These are phyloP conservation scores for Aspergillus avenaceus DNA, from an alignment of 495 filamentous ascomycete species.

Conservation along the genomic window DNA sequence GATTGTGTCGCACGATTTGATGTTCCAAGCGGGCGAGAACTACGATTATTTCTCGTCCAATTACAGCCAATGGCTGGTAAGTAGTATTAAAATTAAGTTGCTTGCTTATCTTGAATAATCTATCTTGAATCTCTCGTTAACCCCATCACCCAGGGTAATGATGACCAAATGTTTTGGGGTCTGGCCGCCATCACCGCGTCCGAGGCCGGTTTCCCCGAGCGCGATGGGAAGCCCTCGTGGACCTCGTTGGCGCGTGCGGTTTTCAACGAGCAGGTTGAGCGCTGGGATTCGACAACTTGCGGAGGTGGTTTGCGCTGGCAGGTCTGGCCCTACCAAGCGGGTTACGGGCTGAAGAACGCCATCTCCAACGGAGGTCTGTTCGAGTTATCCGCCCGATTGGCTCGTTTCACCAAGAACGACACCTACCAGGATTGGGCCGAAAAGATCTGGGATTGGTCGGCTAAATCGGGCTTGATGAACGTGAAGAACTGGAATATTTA, in stretches of 20 bases:
- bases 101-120: too few species aligned
- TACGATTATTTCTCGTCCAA: constrained; percentile 36
- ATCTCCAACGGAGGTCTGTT: constrained; percentile 64
- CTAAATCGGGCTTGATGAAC: constrained; percentile 45
- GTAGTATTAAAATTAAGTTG: too few species aligned
- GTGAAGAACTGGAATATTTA: constrained; percentile 51
- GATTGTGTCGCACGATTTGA: constrained; percentile 37
- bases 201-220: constrained; percentile 38
- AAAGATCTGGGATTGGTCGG: constrained; percentile 59
- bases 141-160: constrained; percentile 44
- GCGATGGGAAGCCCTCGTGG: constrained; percentile 54
- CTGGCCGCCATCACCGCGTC: constrained; percentile 47
- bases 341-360: constrained; percentile 59
- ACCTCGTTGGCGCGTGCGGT: constrained; percentile 67
- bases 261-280: constrained; percentile 59
- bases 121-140: too few species aligned
- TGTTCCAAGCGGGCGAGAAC: constrained; percentile 37
- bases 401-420: constrained; percentile 56
- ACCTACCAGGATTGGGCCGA: constrained; percentile 62
- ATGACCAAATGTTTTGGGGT: constrained; percentile 50
- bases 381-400: constrained; percentile 58
- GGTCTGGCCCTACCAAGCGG: constrained; percentile 40
- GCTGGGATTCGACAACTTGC: constrained; percentile 42
- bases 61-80: constrained; percentile 24
- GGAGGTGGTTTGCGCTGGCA: constrained; percentile 48